These are phyloP conservation scores for Debaryomyces udenii DNA, from an alignment of 1,139 yeast species.

Conservation along the genomic window DNA sequence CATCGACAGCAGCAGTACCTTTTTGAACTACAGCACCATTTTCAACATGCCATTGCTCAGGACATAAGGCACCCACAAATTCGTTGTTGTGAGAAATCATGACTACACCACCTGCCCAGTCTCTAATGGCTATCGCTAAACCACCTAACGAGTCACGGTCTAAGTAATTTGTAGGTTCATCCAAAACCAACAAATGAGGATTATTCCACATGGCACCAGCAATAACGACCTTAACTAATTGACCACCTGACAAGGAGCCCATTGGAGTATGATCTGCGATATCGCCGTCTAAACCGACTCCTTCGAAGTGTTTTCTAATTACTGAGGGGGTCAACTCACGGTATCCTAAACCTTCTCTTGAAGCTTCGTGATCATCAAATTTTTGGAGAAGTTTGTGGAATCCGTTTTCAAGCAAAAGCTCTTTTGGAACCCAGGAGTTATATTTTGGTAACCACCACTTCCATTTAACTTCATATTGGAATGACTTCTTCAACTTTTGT, in stretches of 20 bases:
- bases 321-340: constrained; percentile 90
- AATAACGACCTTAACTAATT: constrained; percentile 95
- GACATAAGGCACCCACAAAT: constrained; percentile 95
- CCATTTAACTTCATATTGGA: constrained; percentile 98
- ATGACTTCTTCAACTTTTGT: constrained; percentile 92
- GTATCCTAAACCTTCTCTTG: constrained; percentile 97
- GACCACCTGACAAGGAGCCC: constrained; percentile 98
- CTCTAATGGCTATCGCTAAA: constrained; percentile 93
- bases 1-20: constrained; percentile 76
- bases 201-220: constrained; percentile 99
- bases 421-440: constrained; percentile 93
- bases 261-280: constrained; percentile 97
- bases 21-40: constrained; percentile 87
- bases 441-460: constrained; percentile 88
- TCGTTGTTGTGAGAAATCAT: constrained; percentile 98
- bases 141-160: constrained; percentile 99
- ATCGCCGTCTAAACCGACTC: constrained; percentile 95
- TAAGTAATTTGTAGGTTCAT: constrained; percentile 97
- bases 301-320: constrained; percentile 95
- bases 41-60: constrained; percentile 97
- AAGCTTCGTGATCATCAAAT: constrained; percentile 97
- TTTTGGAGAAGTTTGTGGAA: constrained; percentile 87
- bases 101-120: constrained; percentile 97
- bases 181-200: constrained; percentile 95
- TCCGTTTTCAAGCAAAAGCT: constrained; percentile 75